Percentiles rank a stretch among this genome's conserved stretches.
phyloP scores from a whole-genome alignment of 1,139 yeast genomes.

The Candida sanyaensis region DNA sequence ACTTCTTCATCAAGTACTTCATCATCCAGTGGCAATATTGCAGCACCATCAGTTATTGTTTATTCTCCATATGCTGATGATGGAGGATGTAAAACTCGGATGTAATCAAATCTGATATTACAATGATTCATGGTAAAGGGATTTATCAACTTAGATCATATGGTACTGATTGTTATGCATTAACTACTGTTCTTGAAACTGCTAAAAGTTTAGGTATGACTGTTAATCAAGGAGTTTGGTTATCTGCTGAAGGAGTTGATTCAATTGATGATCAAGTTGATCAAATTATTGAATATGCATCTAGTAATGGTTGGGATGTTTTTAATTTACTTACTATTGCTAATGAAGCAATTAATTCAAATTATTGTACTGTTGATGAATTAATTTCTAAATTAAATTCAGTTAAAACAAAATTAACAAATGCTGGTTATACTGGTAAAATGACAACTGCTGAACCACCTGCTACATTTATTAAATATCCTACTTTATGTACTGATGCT shows the following conservation, averaged over 20 bases:
- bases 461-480: constrained; percentile 61
- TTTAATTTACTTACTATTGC: constrained; percentile 80
- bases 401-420: constrained; percentile 56
- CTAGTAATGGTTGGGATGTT: constrained; percentile 62
- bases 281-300: constrained; percentile 54
- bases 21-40: constrained; percentile 16
- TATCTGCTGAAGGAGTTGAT: constrained; percentile 59
- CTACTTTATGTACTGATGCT: constrained; percentile 65
- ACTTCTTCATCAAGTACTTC: constrained; percentile 2
- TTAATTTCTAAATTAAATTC: constrained; percentile 62
- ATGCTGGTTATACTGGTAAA: constrained; percentile 76
- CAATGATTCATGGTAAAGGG: constrained; percentile 58
- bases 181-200: constrained; percentile 64
- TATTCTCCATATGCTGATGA: constrained; percentile 81
- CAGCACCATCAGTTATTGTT: constrained; percentile 58
- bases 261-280: constrained; percentile 64
- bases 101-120: constrained; percentile 60
- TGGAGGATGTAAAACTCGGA: constrained; percentile 62
- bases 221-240: constrained; percentile 89
- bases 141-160: constrained; percentile 70
- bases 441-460: constrained; percentile 91
- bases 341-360: constrained; percentile 77
- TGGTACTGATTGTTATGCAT: constrained; percentile 81
- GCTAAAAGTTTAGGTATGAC: constrained; percentile 62
- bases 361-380: constrained; percentile 57